These are phyloP conservation scores for Mytilinidion resinicola DNA, from an alignment of 495 filamentous ascomycete species.

Conservation along the genomic window DNA sequence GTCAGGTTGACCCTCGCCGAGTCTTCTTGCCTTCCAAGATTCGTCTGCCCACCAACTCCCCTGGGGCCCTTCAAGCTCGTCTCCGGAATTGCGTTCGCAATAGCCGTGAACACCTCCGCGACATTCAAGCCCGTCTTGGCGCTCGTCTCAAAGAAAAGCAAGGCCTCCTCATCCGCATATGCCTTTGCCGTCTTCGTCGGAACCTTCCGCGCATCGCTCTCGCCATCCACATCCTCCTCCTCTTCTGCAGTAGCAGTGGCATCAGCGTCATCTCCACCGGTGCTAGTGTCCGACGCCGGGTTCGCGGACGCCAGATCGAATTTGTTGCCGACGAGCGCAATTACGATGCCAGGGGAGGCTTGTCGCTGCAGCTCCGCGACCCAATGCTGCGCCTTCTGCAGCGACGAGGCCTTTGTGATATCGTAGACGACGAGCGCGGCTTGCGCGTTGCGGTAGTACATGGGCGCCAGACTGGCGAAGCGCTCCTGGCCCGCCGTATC, in stretches of 20 bases:
- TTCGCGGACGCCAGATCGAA: slow-evolving; percentile 66
- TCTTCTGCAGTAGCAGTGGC: slow-evolving; percentile 39
- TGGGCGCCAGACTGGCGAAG: slow-evolving; percentile 92
- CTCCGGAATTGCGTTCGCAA: slow-evolving; percentile 94
- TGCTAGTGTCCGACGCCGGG: slow-evolving; percentile 34
- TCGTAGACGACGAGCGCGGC: slow-evolving; percentile 99
- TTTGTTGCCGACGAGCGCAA: slow-evolving; percentile 97
- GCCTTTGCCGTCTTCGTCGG: slow-evolving; percentile 79
- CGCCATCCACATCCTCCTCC: slow-evolving; percentile 43
- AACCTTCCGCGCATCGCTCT: slow-evolving; percentile 77
- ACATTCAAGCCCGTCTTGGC: slow-evolving; percentile 95
- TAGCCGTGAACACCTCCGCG: slow-evolving; percentile 93
- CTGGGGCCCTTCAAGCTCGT: slow-evolving; percentile 85
- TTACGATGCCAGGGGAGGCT: slow-evolving; percentile 95
- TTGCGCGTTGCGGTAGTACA: slow-evolving; percentile 99
- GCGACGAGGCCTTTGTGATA: slow-evolving; percentile 90
- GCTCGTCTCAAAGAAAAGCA: slow-evolving; percentile 96
- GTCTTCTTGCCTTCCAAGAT: slow-evolving; percentile 46
- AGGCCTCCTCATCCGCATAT: slow-evolving; percentile 89
- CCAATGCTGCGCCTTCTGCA: slow-evolving; percentile 97
- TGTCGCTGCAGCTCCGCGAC: slow-evolving; percentile 96
- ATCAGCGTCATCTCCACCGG: slow-evolving; percentile 27
- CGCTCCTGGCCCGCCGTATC: slow-evolving; percentile 98
- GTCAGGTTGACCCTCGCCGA: slow-evolving; percentile 63
- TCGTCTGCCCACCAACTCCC: slow-evolving; percentile 44